Percentiles rank a stretch among this genome's conserved stretches.
Evolutionary conservation across 2,329 filamentous ascomycete genomes (phyloP).

Genomic region (Aureobasidium sp.): DNA sequence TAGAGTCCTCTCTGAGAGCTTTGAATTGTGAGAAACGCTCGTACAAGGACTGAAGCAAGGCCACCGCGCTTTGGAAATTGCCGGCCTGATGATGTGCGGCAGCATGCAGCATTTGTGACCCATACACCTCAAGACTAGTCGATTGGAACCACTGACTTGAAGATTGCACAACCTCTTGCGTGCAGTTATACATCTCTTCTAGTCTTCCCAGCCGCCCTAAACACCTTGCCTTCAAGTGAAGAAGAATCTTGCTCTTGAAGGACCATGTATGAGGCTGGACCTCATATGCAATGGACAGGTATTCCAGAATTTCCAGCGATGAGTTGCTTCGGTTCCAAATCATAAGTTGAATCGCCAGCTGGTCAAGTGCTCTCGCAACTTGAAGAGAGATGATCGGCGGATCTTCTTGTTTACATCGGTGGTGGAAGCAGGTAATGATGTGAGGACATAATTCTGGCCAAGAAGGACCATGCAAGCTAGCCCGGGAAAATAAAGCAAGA

Average conservation of each 20-base stretch:
- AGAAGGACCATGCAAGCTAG: too few species aligned
- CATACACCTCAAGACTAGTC: background rate
- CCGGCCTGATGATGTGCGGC: background rate
- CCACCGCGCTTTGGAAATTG: too few species aligned
- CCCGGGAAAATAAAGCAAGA: background rate
- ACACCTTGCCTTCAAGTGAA: background rate
- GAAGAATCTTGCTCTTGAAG: background rate
- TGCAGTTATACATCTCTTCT: background rate
- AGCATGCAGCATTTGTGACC: background rate
- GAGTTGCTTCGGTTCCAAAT: too few species aligned
- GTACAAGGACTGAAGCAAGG: background rate
- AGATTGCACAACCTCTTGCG: background rate
- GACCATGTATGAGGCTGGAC: background rate
- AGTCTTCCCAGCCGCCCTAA: background rate
- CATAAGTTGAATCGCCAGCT: too few species aligned
- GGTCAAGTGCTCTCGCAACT: background rate
- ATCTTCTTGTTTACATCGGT: background rate
- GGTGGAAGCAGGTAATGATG: background rate
- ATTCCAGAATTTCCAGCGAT: background rate
- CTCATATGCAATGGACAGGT: background rate
- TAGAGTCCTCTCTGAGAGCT: too few species aligned
- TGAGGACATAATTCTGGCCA: too few species aligned
- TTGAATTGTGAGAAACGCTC: too few species aligned
- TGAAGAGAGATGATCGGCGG: background rate
- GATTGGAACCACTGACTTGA: background rate